phyloP scores from a whole-genome alignment of 1,139 yeast species.

The Tardiomyces depauwii region DNA sequence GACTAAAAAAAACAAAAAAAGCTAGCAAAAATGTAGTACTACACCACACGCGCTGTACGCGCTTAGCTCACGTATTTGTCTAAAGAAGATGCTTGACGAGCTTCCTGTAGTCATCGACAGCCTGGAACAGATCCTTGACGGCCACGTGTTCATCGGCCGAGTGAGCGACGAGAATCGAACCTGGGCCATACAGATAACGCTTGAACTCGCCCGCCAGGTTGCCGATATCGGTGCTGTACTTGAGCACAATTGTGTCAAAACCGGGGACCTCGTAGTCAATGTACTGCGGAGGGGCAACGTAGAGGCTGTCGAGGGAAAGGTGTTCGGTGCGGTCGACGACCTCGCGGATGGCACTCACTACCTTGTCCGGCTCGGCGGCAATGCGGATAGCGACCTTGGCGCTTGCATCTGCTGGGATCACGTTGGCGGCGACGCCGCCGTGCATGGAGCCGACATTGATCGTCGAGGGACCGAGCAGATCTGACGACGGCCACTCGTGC shows the following conservation, averaged over 20 bases:
- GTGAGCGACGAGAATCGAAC: conserved; percentile 56
- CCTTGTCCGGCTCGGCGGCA: conserved; percentile 34
- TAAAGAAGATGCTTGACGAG: conserved; percentile 26
- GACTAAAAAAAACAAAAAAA: too few relatives aligned
- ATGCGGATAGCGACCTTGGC: conserved; percentile 45
- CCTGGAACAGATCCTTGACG: conserved; percentile 36
- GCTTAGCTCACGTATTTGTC: too few relatives aligned
- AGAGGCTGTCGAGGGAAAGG: conserved; percentile 18
- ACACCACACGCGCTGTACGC: too few relatives aligned
- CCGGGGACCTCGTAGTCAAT: conserved; percentile 54
- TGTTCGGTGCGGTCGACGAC: conserved; percentile 24
- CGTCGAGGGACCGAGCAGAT: conserved; percentile 49
- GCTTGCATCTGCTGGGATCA: conserved; percentile 47
- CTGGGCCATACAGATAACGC: conserved; percentile 51
- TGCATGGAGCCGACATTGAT: conserved; percentile 45
- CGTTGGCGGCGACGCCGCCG: conserved; percentile 58
- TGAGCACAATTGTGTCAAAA: conserved; percentile 43
- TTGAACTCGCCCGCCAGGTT: conserved; percentile 30
- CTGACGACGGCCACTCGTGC: conserved; percentile 37
- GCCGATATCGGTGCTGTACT: conserved; percentile 60
- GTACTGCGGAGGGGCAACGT: conserved; percentile 31
- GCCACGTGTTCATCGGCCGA: conserved; percentile 46
- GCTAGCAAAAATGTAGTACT: too few relatives aligned
- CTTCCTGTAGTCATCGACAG: conserved; percentile 46
- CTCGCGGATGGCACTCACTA: conserved; percentile 28